These are phyloP conservation scores for Sclerotiophoma versabilis DNA, from an alignment of 2,329 filamentous ascomycete genomes.

Conservation along the genomic window DNA sequence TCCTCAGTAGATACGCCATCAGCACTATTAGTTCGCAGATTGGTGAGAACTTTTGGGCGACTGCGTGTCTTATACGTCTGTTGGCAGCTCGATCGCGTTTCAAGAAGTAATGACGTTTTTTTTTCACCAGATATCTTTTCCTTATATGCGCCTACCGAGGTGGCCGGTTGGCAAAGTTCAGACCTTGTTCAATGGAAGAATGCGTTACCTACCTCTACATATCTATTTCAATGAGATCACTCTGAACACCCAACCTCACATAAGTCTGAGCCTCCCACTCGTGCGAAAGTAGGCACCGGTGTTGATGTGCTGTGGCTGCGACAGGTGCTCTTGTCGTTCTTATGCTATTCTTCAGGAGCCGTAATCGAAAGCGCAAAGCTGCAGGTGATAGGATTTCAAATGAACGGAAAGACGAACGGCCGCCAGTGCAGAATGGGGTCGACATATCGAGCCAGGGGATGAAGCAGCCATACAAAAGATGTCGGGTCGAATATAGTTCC, in stretches of 20 bases:
- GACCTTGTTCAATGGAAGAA: background rate
- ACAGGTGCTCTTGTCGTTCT: background rate
- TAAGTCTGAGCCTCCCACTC: background rate
- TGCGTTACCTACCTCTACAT: background rate
- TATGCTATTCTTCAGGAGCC: background rate
- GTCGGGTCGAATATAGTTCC: background rate
- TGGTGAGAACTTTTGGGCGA: constrained; percentile 2
- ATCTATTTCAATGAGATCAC: background rate
- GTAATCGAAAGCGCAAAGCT: background rate
- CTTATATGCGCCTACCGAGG: background rate
- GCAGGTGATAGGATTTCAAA: background rate
- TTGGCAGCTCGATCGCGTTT: background rate
- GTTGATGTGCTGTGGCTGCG: background rate
- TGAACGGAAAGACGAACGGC: background rate
- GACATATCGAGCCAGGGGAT: background rate
- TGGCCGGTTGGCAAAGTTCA: constrained; percentile 5
- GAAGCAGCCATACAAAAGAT: constrained; percentile 1
- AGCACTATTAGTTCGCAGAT: background rate
- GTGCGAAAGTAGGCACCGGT: background rate
- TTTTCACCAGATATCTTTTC: background rate
- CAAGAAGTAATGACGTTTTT: background rate
- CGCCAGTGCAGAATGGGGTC: background rate
- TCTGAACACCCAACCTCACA: background rate
- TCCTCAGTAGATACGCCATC: background rate
- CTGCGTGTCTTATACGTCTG: background rate